Conservation (phyloP, 78 protist species). For the Goniomonas avonlea region DNA sequence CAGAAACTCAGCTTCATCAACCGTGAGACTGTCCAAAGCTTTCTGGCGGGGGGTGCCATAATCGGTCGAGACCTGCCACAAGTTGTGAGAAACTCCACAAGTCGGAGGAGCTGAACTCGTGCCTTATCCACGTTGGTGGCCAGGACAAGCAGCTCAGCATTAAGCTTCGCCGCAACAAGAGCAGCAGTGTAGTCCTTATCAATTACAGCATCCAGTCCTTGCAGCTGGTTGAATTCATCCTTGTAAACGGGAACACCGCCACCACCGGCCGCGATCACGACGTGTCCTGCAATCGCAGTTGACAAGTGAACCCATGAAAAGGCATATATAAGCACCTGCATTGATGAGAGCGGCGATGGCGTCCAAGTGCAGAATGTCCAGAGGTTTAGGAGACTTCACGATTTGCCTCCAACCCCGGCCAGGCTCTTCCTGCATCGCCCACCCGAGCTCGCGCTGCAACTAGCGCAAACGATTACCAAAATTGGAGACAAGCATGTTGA, state of each 20-base stretch:
- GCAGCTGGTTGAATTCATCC: not conserved
- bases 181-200: constrained; percentile 36
- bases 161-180: constrained; percentile 6
- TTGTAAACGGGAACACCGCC: constrained; percentile 19
- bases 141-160: constrained; percentile 30
- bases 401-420: constrained; percentile 17
- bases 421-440: not conserved
- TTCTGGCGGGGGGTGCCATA: no score
- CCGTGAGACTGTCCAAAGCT: no score
- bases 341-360: constrained; percentile 5
- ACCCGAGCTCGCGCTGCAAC: constrained; percentile 5
- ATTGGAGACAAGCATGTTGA: no score
- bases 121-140: constrained; percentile 40
- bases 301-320: no score
- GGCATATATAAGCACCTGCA: not conserved
- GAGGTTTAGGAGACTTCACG: constrained; percentile 32
- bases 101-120: no score
- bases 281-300: not conserved
- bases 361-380: constrained; percentile 12
- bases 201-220: constrained; percentile 37
- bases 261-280: constrained; percentile 30
- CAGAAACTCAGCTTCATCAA: no score
- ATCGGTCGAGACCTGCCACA: no score
- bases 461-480: no score
- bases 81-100: no score